Base-by-base conservation (phyloP, 345 rosid genomes). In the Eucalyptus virginea region DNA sequence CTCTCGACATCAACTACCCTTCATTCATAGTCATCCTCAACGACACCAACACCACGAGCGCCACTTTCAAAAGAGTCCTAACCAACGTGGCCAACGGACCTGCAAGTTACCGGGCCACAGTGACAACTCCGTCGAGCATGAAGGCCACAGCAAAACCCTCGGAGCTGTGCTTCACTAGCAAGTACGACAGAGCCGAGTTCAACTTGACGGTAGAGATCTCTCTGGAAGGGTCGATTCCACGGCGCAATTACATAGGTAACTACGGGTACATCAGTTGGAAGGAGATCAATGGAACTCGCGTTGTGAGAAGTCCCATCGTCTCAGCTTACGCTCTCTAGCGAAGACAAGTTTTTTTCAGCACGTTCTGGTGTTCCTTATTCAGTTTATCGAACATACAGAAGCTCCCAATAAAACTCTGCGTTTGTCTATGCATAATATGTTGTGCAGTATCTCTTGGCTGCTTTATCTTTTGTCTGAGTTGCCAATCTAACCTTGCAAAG, bases 1-100 rank as follows among this genome's bases (percentile, higher is more conserved):
- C 87, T 45, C 90, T 92, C 8, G 97, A 94, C 87, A 92, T 93
- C 37, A 94, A 94, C 72, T 95, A 93, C 89, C 97, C 95, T 30
- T 94, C 96, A 4, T 93, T 95, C 89, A 88, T 90, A 15, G 90
- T 94, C 65, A 88, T 94, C 88, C 88, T 94, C 90, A 94, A 93
- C 91, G 90, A 90, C 49, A 94, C 95, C 11, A 92, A 92, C 90
- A 90, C 93, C 10, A 91, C 92, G 23, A 91, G 91, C 89, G 5
- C 17, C 77, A 92, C 89, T 67, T 94, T 94, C 92, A 92, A 88
- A 90, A 94, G 93, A 89, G 89, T 90, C 52, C 65, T 95, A 88
- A 92, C 90, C 16, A 94, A 93, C 86, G 92, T 91, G 34, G 95
- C 77, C 6, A 91, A 91, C 14, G 87, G 67, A 23, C 50, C 87